Evolutionary conservation across 2,329 filamentous ascomycete genomes (phyloP).

Genomic region (Magnaporthiopsis rhizophila): DNA sequence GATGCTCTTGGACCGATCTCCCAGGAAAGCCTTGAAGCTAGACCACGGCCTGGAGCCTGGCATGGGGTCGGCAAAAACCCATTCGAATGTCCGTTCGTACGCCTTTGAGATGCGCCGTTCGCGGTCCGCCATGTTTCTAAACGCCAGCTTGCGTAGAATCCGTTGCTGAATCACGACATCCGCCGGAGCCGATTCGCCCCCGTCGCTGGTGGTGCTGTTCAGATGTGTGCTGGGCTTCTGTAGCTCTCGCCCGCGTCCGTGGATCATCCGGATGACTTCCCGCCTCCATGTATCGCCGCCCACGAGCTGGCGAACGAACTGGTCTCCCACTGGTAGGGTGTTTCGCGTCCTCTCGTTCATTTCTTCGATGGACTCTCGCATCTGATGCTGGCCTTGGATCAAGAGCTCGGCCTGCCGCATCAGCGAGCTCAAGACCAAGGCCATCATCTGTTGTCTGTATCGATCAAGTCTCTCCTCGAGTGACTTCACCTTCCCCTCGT

Average conservation of each 20-base stretch:
- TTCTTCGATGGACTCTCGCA: not conserved
- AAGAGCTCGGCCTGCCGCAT: not conserved
- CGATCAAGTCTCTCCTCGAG: too few species aligned
- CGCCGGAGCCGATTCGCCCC: too few species aligned
- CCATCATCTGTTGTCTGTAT: too few species aligned
- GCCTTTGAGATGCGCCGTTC: not conserved
- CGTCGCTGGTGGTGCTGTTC: too few species aligned
- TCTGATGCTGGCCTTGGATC: not conserved
- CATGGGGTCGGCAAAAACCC: constrained; percentile 9
- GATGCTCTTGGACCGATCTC: not conserved
- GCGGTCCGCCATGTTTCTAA: not conserved
- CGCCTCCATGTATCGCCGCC: too few species aligned
- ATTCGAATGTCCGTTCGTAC: constrained; percentile 7
- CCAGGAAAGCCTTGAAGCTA: constrained; percentile 9
- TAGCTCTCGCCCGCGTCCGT: not conserved
- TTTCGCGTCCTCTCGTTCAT: not conserved
- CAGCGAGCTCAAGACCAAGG: too few species aligned
- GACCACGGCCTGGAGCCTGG: constrained; percentile 4
- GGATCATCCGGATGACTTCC: not conserved
- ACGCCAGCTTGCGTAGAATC: not conserved
- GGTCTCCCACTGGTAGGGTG: not conserved
- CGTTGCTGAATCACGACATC: not conserved
- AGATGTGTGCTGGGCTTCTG: too few species aligned
- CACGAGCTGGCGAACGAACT: not conserved
- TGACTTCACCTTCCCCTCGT: too few species aligned